Percentiles rank a stretch among this genome's conserved stretches.
These are phyloP conservation scores for Ceriops zippeliana DNA, from an alignment of 345 rosid genomes.

Conservation along the genomic window DNA sequence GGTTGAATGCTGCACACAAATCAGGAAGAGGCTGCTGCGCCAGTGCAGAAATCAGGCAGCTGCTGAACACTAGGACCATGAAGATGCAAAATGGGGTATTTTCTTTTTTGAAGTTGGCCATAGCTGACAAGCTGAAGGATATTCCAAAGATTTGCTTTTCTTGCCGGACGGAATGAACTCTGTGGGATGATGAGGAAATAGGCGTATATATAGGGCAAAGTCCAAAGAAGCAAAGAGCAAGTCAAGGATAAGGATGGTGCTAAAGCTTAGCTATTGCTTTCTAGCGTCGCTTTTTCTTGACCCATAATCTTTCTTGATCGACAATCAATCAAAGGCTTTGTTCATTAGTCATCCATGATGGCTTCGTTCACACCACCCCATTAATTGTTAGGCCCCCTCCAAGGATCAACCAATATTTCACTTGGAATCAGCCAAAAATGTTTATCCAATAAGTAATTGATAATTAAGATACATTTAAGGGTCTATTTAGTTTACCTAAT, in stretches of 20 bases:
- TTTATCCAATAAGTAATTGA: no score
- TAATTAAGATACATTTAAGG: no score
- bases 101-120: background rate
- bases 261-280: background rate
- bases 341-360: background rate
- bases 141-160: background rate
- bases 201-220: background rate
- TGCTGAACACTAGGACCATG: background rate
- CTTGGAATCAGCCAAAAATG: no score
- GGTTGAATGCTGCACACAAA: constrained; percentile 8
- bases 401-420: no score
- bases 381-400: no score
- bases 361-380: background rate
- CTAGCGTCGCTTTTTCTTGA: constrained; percentile 9
- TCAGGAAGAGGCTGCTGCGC: background rate
- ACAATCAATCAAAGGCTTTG: background rate
- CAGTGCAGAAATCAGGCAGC: background rate
- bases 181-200: no score
- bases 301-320: background rate
- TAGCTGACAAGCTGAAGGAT: background rate
- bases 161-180: no score
- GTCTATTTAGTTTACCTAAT: no score
- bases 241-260: background rate
- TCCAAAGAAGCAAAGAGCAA: background rate
- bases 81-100: background rate